A percentile compares a stretch with the other conserved stretches of the same genome.
phyloP scores from a whole-genome alignment of 2,329 filamentous ascomycete species.

The Phaeosphaeriaceae sp. region DNA sequence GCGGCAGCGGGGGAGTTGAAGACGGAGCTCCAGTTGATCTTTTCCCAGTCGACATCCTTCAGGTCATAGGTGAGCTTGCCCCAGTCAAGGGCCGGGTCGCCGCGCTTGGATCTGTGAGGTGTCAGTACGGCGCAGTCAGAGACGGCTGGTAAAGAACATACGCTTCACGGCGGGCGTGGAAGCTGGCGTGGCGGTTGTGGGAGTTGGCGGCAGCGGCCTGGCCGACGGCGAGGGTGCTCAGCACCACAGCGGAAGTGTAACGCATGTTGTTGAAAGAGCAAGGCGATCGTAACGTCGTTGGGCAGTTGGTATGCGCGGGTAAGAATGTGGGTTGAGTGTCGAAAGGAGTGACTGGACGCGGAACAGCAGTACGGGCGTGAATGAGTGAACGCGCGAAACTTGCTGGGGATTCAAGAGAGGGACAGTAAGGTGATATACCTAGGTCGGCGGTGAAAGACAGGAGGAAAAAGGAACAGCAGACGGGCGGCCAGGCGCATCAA shows the following conservation, averaged over 20 bases:
- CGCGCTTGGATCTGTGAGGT: conserved; percentile 38
- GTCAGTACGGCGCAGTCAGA: conserved; percentile 14
- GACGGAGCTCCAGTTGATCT: conserved; percentile 34
- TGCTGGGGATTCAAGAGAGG: conserved; percentile 31
- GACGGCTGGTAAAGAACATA: conserved; percentile 21
- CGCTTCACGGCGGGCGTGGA: conserved; percentile 45
- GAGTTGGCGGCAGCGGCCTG: conserved; percentile 41
- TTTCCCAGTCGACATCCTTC: conserved; percentile 36
- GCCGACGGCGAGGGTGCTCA: conserved; percentile 46
- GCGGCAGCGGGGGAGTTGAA: conserved; percentile 16
- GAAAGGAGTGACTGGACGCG: conserved; percentile 39
- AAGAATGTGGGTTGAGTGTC: conserved; percentile 4
- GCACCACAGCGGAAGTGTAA: conserved; percentile 45
- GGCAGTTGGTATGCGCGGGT: conserved; percentile 18
- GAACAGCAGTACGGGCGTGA: conserved; percentile 41
- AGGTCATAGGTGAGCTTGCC: conserved; percentile 32
- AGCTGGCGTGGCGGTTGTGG: conserved; percentile 44
- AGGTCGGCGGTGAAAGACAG: conserved; percentile 30
- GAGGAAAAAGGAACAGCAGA: conserved; percentile 26
- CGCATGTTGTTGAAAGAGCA: conserved; percentile 33
- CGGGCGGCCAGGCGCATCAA: conserved; percentile 28
- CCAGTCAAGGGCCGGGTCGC: conserved; percentile 37
- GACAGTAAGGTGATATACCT: conserved; percentile 32
- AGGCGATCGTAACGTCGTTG: conserved; percentile 34
- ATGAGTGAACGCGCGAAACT: conserved; percentile 48